Evolutionary conservation across 148 eudicot species (phyloP).

Genomic region (Tetragonia tetragonoides): DNA sequence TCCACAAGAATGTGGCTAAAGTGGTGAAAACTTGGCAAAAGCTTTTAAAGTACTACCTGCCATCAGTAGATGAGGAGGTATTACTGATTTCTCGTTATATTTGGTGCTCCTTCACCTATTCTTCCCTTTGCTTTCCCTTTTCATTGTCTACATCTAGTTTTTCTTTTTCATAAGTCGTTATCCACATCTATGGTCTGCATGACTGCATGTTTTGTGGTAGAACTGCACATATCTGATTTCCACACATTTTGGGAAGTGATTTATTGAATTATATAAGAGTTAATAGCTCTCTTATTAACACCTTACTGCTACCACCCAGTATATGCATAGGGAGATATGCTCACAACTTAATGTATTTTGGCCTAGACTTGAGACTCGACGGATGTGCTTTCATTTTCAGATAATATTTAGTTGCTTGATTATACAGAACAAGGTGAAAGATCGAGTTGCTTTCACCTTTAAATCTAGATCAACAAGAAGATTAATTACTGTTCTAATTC

Average conservation of each 20-base stretch:
- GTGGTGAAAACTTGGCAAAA: slow-evolving; percentile 57
- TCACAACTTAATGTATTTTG: background rate
- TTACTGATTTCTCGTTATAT: background rate
- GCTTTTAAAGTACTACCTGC: slow-evolving; percentile 65
- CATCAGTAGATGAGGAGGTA: slow-evolving; percentile 85
- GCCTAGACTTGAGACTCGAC: too few species aligned
- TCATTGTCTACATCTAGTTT: background rate
- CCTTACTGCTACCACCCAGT: background rate
- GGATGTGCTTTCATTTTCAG: background rate
- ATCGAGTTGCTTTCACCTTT: background rate
- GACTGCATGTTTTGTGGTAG: background rate
- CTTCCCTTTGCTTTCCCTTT: background rate
- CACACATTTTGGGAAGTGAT: background rate
- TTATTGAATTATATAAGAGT: background rate
- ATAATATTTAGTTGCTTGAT: background rate
- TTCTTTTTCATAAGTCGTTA: background rate
- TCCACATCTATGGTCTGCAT: background rate
- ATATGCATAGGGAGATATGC: background rate
- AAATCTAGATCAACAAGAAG: background rate
- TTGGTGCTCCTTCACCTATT: slow-evolving; percentile 1
- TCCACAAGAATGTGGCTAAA: slow-evolving; percentile 43
- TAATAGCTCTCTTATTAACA: background rate
- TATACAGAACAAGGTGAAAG: too few species aligned
- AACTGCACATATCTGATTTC: background rate
- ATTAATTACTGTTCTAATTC: background rate